phyloP scores from a whole-genome alignment of 441 rosid species.

The Erysimum cheiri region DNA sequence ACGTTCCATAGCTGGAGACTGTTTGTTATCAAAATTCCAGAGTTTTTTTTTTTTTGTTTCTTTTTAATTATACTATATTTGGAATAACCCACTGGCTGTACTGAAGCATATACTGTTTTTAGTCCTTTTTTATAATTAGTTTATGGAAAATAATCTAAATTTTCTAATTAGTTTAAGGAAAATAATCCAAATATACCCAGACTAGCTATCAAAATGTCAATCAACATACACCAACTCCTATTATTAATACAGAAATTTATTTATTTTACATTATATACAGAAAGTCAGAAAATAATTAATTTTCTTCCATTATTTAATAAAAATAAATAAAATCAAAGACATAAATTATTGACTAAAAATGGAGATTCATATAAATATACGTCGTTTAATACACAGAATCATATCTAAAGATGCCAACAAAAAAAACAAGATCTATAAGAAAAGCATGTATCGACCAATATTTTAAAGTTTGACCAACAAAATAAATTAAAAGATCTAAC shows the following conservation, averaged over 20 bases:
- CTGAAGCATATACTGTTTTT: conserved; percentile 32
- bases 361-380: neutral
- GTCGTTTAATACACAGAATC: too few relatives aligned
- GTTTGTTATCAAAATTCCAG: conserved; percentile 30
- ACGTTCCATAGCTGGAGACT: conserved; percentile 40
- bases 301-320: too few relatives aligned
- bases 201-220: neutral
- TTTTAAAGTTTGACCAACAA: neutral
- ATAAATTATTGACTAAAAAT: neutral
- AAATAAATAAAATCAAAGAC: neutral
- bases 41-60: neutral
- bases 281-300: neutral
- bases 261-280: neutral
- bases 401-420: neutral
- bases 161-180: neutral
- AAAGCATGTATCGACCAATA: neutral
- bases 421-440: neutral
- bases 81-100: conserved; percentile 22
- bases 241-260: neutral
- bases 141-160: neutral
- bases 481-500: neutral
- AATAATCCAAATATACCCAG: neutral
- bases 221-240: neutral
- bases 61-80: neutral
- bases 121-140: neutral